These are phyloP conservation scores for Teunomyces pallodes DNA, from an alignment of 805 yeast species.

Conservation along the genomic window DNA sequence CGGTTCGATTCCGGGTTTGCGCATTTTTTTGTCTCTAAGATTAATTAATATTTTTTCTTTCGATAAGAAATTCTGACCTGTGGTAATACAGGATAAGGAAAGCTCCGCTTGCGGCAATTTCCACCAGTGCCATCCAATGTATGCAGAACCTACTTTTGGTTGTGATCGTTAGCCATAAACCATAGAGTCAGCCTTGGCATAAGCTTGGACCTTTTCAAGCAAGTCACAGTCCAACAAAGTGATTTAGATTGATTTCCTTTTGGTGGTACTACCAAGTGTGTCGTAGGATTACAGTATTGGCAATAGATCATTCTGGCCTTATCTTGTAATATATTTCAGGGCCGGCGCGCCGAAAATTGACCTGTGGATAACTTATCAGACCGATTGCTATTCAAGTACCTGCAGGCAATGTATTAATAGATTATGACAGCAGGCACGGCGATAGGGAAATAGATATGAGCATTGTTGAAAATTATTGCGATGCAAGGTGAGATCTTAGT, in stretches of 20 bases:
- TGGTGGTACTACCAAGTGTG: not conserved
- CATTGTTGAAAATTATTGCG: not conserved
- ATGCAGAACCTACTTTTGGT: not conserved
- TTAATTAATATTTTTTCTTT: not conserved
- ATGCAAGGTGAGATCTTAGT: not conserved
- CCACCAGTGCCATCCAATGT: not conserved
- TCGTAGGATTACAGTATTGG: not conserved
- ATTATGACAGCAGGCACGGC: not conserved
- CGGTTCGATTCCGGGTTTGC: slow-evolving; percentile 12
- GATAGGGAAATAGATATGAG: not conserved
- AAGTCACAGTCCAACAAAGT: too few relatives aligned
- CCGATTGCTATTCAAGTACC: not conserved
- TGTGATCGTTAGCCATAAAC: too few relatives aligned
- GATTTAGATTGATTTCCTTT: too few relatives aligned
- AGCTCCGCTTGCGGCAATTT: not conserved
- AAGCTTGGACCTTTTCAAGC: too few relatives aligned
- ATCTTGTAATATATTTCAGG: not conserved
- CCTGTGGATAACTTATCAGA: not conserved
- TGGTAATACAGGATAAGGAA: not conserved
- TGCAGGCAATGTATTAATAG: not conserved
- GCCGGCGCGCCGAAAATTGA: not conserved
- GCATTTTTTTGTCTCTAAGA: slow-evolving; percentile 1
- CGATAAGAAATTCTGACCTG: not conserved
- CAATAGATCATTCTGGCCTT: not conserved
- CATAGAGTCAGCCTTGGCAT: too few relatives aligned